phyloP scores from a whole-genome alignment of 768 basidiomycete genomes.

The Pulveroboletus ravenelii region DNA sequence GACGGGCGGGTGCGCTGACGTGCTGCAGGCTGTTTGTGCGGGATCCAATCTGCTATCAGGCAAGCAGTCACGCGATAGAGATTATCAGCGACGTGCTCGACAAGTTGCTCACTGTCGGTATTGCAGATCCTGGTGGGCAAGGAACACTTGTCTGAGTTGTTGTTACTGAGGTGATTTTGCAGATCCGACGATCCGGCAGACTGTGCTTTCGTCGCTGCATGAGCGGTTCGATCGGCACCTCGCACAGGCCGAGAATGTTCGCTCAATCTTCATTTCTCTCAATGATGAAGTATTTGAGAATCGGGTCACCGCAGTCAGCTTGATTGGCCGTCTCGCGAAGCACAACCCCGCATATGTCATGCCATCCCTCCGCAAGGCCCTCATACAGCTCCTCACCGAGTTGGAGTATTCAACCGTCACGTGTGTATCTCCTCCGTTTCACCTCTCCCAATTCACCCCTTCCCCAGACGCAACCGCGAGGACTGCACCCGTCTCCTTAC shows the following conservation, averaged over 20 bases:
- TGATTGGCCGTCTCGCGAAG: conserved; percentile 90
- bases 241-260: conserved; percentile 97
- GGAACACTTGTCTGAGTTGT: not conserved
- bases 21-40: conserved; percentile 89
- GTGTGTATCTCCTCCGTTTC: conserved; percentile 42
- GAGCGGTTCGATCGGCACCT: conserved; percentile 95
- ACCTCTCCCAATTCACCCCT: not conserved
- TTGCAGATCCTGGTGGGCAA: conserved; percentile 84
- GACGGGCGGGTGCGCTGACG: conserved; percentile 85
- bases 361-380: conserved; percentile 90
- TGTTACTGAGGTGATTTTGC: conserved; percentile 3
- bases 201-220: conserved; percentile 82
- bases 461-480: conserved; percentile 71
- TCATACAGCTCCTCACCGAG: conserved; percentile 95
- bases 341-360: conserved; percentile 99
- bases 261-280: conserved; percentile 92
- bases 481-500: conserved; percentile 90
- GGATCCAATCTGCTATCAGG: conserved; percentile 94
- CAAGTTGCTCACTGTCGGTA: conserved; percentile 90
- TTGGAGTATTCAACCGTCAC: conserved; percentile 89
- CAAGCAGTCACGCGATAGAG: conserved; percentile 93
- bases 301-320: conserved; percentile 79
- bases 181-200: conserved; percentile 77
- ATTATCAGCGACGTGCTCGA: conserved; percentile 98
- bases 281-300: conserved; percentile 97